These are phyloP conservation scores for Wickerhamia fluorescens DNA, from an alignment of 805 yeast genomes.

Conservation along the genomic window DNA sequence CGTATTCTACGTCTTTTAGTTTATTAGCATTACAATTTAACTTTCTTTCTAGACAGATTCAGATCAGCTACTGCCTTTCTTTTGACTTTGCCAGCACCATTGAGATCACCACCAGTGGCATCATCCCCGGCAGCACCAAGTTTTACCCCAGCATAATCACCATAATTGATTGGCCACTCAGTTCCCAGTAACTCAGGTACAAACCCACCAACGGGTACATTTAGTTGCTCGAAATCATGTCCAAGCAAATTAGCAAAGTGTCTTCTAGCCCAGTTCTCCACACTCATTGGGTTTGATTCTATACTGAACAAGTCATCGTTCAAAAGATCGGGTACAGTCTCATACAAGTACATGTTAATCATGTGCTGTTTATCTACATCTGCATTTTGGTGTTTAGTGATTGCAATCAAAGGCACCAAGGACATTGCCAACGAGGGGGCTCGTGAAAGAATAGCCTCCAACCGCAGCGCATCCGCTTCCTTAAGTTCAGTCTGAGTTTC, in stretches of 20 bases:
- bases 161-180: too few species aligned
- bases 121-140: slow-evolving; percentile 1
- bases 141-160: slow-evolving; percentile 5
- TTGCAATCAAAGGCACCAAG: slow-evolving; percentile 1
- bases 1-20: too few species aligned
- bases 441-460: too few species aligned
- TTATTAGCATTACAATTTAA: too few species aligned
- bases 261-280: slow-evolving; percentile 32
- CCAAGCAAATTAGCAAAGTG: slow-evolving; percentile 27
- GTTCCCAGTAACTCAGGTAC: too few species aligned
- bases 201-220: slow-evolving; percentile 15
- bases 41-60: too few species aligned
- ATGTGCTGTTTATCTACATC: slow-evolving; percentile 13
- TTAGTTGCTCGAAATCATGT: slow-evolving; percentile 28
- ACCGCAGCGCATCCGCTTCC: too few species aligned
- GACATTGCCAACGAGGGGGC: not conserved
- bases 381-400: slow-evolving; percentile 1
- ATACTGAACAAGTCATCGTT: slow-evolving; percentile 28
- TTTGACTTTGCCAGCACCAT: too few species aligned
- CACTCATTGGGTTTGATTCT: slow-evolving; percentile 34
- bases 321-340: slow-evolving; percentile 29
- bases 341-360: slow-evolving; percentile 25
- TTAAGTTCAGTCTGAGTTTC: too few species aligned
- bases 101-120: not conserved
- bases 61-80: too few species aligned